Percentiles rank a stretch among this genome's conserved stretches.
Evolutionary conservation across 495 filamentous ascomycete genomes (phyloP).

Genomic region (Cercophora scortea): DNA sequence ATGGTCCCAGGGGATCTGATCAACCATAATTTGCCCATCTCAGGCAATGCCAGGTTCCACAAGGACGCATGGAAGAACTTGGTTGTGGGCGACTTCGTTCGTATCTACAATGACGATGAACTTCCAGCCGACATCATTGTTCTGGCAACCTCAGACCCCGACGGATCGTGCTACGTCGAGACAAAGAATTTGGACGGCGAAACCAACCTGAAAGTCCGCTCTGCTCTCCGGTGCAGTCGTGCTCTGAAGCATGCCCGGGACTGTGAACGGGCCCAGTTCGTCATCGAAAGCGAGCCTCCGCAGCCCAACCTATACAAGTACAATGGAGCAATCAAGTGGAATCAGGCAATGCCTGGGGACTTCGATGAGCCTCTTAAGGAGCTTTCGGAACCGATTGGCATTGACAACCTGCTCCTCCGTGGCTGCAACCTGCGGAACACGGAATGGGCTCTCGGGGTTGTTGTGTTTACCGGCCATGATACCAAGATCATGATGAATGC

Average conservation of each 20-base stretch:
- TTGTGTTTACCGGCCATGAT: conserved; percentile 91
- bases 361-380: conserved; percentile 50
- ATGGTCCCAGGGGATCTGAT: conserved; percentile 38
- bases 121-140: conserved; percentile 94
- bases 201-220: conserved; percentile 93
- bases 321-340: conserved; percentile 82
- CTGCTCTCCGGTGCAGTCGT: conserved; percentile 79
- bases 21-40: conserved; percentile 32
- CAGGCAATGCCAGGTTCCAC: conserved; percentile 65
- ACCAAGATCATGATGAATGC: conserved; percentile 99
- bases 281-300: conserved; percentile 84
- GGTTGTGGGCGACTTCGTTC: conserved; percentile 93
- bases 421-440: conserved; percentile 93
- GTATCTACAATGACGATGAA: conserved; percentile 92
- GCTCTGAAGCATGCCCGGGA: conserved; percentile 81
- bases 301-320: conserved; percentile 93
- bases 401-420: conserved; percentile 91
- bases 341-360: conserved; percentile 57
- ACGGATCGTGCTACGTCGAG: conserved; percentile 95
- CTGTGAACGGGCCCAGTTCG: conserved; percentile 81
- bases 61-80: conserved; percentile 93
- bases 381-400: conserved; percentile 88
- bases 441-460: conserved; percentile 93
- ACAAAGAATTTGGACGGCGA: conserved; percentile 98
- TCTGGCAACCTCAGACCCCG: conserved; percentile 88